phyloP scores from a whole-genome alignment of 306 rosid genomes.

The Comarum palustre region DNA sequence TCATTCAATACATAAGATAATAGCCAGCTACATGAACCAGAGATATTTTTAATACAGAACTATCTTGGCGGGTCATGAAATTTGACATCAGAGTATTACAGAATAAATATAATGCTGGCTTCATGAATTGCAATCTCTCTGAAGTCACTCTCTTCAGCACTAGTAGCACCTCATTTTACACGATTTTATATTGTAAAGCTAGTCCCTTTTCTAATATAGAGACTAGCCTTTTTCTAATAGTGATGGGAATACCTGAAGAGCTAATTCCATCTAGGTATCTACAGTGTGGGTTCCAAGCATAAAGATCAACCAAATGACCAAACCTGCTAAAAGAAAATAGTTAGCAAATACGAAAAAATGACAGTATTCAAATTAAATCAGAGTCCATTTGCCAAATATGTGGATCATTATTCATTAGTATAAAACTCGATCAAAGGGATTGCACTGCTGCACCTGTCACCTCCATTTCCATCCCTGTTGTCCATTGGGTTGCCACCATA shows the following conservation, averaged over 20 bases:
- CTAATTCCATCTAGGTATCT: constrained; percentile 81
- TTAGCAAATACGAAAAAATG: constrained; percentile 3
- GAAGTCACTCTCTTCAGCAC: not conserved
- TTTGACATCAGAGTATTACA: not conserved
- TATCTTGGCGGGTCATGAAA: not conserved
- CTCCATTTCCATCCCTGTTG: constrained; percentile 67
- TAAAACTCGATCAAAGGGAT: not conserved
- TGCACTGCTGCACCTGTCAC: constrained; percentile 61
- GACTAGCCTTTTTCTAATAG: not conserved
- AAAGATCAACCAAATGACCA: constrained; percentile 87
- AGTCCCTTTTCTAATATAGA: not conserved
- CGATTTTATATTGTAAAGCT: not conserved
- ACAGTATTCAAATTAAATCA: not conserved
- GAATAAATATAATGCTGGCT: not conserved
- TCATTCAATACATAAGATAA: not conserved
- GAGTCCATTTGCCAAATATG: constrained; percentile 20
- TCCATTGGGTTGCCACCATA: constrained; percentile 81
- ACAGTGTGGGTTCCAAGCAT: constrained; percentile 96
- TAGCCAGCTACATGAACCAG: not conserved
- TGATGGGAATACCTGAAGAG: constrained; percentile 50
- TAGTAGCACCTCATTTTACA: not conserved
- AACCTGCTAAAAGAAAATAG: constrained; percentile 46
- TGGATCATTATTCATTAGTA: constrained; percentile 14
- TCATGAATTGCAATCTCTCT: not conserved
- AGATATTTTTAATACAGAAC: not conserved